Evolutionary conservation across 257 asterid genomes (phyloP), one percentile per base, ranked within the genome.

Genomic region (Lithospermum erythrorhizon): DNA sequence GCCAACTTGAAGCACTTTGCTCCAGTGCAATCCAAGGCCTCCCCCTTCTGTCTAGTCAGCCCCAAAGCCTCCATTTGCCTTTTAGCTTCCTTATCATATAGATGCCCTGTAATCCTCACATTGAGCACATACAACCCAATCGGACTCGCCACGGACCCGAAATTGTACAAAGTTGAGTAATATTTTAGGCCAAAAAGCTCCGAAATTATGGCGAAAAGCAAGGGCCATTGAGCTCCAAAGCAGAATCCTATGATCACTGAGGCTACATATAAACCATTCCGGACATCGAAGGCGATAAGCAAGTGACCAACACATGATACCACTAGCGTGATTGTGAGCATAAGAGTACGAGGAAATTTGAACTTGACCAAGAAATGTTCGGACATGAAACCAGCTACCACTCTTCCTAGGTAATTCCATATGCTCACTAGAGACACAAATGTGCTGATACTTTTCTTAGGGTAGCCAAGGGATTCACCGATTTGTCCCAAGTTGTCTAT

Each of bases 191-290:
- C 95, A 54, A 87, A 87, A 0, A 87, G 78, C 73, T 87, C 95
- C 0, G 95, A 87, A 2, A 87, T 87, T 19, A 87, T 82, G 47
- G 95, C 94, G 57, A 82, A 87, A 0, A 87, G 82, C 52, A 87
- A 37, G 15, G 95, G 95, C 94, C 94, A 84, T 65, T 87, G 95
- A 1, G 95, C 95, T 0, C 95, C 95, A 67, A 87, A 87, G 56
- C 95, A 87, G 70, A 87, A 87, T 9, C 94, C 95, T 56, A 87
- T 87, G 13, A 87, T 73, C 30, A 87, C 86, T 0, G 94, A 87
- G 6, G 96, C 91, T 5, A 85, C 18, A 58, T 87, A 87, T 1
- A 87, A 81, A 21, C 91, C 94, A 57, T 76, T 77, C 1, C 76
- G 76, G 20, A 82, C 87, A 19, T 72, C 68, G 59, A 85, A 83